Evolutionary conservation across 2,329 filamentous ascomycete species (phyloP), one percentile per base, ranked within the genome.

Genomic region (Penicillium sp.): DNA sequence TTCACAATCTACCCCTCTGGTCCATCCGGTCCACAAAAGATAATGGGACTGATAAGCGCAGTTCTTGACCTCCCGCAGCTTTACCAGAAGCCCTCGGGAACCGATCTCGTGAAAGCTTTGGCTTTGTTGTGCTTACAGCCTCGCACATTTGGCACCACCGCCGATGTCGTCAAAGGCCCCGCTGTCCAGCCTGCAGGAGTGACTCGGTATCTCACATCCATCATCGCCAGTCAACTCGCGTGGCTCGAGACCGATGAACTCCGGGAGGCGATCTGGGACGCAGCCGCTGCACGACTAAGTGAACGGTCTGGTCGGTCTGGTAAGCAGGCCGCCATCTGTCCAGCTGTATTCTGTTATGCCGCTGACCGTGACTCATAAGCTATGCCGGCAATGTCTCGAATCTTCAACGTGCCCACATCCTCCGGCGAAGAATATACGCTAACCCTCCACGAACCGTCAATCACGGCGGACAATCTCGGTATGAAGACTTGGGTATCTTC

Each of bases 401-500:
- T 76, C 11, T 89, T 89, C 70, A 73, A 66, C 8, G 83, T 89
- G 40, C 81, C 83, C 26, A 69, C 68, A 26, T 67, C 75, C 14
- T 71, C 73, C 11, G 70, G 69, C 34, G 68, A 69, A 29, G 72
- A 77, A 1, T 81, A 92, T 63, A 81, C 87, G 44, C 78, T 99
- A 49, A 81, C 82, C 35, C 85, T 99, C 38, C 83, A 90, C 55
- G 94, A 99, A 71, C 94, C 94, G 2, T 87, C 92, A 1, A 79
- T 97, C 54, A 96, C 90, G 0, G 89, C 89, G 7, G 93, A 97
- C 72, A 89, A 90, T 57, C 80, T 97, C 18, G 94, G 94, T 1
- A 82, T 95, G 72, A 97, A 99, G 74, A 99, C 94, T 0, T 97
- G 94, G 94, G 90, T 89, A 0, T 93, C 92, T 0, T 93, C 92